Evolutionary conservation across 768 basidiomycete genomes (phyloP).

Genomic region (Candolleomyces aberdarensis): DNA sequence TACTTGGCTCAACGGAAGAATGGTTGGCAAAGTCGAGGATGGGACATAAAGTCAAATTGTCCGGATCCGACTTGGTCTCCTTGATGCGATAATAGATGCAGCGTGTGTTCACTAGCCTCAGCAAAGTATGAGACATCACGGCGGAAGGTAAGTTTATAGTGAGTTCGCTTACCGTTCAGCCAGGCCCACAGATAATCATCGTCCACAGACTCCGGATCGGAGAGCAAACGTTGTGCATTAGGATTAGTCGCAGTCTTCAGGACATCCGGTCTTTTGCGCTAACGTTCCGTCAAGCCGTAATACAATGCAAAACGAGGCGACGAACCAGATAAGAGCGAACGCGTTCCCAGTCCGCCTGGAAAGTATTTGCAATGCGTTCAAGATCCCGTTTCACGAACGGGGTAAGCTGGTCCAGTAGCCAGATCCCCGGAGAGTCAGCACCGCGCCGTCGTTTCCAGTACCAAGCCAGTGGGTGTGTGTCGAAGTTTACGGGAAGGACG

Average conservation of each 20-base stretch:
- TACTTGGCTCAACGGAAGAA: conserved; percentile 35
- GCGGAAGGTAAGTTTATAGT: conserved; percentile 4
- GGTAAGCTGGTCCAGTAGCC: conserved; percentile 2
- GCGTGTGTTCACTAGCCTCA: conserved; percentile 78
- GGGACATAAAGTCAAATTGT: conserved; percentile 87
- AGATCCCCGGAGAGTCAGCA: background rate
- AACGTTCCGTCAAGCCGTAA: conserved; percentile 10
- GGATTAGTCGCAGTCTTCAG: conserved; percentile 6
- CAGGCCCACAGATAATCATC: conserved; percentile 82
- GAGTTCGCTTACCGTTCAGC: conserved; percentile 67
- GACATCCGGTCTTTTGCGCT: conserved; percentile 17
- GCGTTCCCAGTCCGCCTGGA: conserved; percentile 55
- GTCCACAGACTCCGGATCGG: conserved; percentile 18
- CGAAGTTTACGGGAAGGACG: conserved; percentile 70
- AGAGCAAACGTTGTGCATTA: conserved; percentile 1
- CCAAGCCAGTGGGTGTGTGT: conserved; percentile 84
- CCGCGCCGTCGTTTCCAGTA: conserved; percentile 27
- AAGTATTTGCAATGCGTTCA: conserved; percentile 42
- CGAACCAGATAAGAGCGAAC: conserved; percentile 54
- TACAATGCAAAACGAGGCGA: conserved; percentile 8
- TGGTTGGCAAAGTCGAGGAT: conserved; percentile 93
- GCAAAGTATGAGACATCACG: background rate
- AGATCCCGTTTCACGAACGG: conserved; percentile 25
- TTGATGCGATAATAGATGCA: conserved; percentile 73
- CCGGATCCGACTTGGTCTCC: conserved; percentile 45